phyloP scores from a whole-genome alignment of 345 rosid species.

The Euphorbia pulcherrima region DNA sequence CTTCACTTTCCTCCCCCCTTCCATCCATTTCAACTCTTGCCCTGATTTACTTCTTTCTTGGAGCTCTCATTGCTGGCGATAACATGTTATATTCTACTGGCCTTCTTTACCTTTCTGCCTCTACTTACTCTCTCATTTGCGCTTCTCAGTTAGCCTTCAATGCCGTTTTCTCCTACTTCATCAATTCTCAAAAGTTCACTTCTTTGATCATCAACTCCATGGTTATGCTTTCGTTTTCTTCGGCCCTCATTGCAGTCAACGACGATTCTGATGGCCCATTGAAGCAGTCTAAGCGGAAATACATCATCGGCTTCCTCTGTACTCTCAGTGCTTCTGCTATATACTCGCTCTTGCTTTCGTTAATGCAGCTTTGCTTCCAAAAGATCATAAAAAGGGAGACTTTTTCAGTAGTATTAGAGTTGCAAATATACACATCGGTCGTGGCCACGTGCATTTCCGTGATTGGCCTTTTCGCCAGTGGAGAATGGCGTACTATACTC shows the following conservation, averaged over 20 bases:
- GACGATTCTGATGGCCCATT: conserved; percentile 52
- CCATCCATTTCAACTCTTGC: conserved; percentile 35
- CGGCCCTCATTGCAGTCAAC: conserved; percentile 57
- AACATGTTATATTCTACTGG: conserved; percentile 66
- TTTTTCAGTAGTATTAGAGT: conserved; percentile 49
- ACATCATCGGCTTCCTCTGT: conserved; percentile 49
- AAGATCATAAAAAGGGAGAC: conserved; percentile 53
- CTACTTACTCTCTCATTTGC: conserved; percentile 75
- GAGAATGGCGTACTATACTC: conserved; percentile 62
- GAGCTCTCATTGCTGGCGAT: conserved; percentile 57
- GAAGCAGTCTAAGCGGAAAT: conserved; percentile 53
- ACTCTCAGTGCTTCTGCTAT: conserved; percentile 64
- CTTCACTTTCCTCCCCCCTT: conserved; percentile 34
- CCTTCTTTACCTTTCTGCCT: conserved; percentile 67
- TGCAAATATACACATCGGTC: conserved; percentile 54
- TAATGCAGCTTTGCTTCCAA: conserved; percentile 70
- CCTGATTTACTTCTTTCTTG: conserved; percentile 52
- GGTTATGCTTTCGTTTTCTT: conserved; percentile 61
- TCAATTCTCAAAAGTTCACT: conserved; percentile 77
- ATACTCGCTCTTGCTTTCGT: conserved; percentile 77
- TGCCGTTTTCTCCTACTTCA: conserved; percentile 64
- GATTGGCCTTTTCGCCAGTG: conserved; percentile 53
- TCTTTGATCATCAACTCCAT: conserved; percentile 51
- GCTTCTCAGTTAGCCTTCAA: conserved; percentile 75
- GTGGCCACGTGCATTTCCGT: conserved; percentile 42